Evolutionary conservation across 108 stramenopile species (phyloP).

Genomic region (Cyclotella baltica): DNA sequence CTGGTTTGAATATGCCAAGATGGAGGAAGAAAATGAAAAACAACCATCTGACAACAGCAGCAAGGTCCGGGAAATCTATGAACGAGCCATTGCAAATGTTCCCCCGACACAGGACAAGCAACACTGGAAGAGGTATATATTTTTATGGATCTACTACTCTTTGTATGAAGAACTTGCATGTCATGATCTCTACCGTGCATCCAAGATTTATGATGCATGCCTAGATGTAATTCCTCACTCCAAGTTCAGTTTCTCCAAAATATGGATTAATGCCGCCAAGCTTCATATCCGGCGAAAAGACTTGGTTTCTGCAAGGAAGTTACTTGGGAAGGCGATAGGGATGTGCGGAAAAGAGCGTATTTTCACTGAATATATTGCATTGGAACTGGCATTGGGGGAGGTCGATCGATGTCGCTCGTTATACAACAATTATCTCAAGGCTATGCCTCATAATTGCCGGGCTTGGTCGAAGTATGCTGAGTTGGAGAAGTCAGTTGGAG

Average conservation of each 20-base stretch:
- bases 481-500: slow-evolving; percentile 94
- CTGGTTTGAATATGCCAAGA: slow-evolving; percentile 98
- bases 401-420: slow-evolving; percentile 96
- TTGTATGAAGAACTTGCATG: slow-evolving; percentile 92
- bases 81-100: slow-evolving; percentile 93
- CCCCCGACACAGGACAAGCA: slow-evolving; percentile 93
- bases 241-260: slow-evolving; percentile 95
- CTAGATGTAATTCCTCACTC: slow-evolving; percentile 93
- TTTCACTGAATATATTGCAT: slow-evolving; percentile 92
- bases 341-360: slow-evolving; percentile 94
- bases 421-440: slow-evolving; percentile 94
- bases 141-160: slow-evolving; percentile 98
- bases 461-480: slow-evolving; percentile 95
- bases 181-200: slow-evolving; percentile 80
- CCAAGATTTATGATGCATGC: slow-evolving; percentile 91
- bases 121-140: slow-evolving; percentile 98
- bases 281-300: slow-evolving; percentile 93
- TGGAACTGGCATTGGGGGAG: slow-evolving; percentile 97
- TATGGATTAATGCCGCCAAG: slow-evolving; percentile 97
- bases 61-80: slow-evolving; percentile 91
- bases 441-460: slow-evolving; percentile 88
- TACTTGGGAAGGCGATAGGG: slow-evolving; percentile 95
- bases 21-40: slow-evolving; percentile 87
- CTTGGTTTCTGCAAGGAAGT: slow-evolving; percentile 88
- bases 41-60: slow-evolving; percentile 25